Evolutionary conservation across 148 eudicot species (phyloP).

Genomic region (Pouteria glomerata): DNA sequence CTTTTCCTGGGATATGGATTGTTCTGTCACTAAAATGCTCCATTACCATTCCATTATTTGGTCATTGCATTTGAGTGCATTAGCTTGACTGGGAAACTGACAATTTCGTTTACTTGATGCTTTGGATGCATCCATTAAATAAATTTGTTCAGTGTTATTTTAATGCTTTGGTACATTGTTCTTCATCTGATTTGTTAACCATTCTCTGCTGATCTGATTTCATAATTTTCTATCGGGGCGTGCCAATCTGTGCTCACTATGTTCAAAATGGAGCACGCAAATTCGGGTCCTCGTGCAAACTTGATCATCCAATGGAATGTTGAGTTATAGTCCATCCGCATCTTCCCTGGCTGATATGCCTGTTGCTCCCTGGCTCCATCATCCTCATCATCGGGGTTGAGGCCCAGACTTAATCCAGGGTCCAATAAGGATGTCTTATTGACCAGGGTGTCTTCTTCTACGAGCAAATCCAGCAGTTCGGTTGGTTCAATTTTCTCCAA

Average conservation of each 20-base stretch:
- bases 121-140: no score
- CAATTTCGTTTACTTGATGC: no score
- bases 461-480: constrained; percentile 48
- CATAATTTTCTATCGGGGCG: constrained; percentile 45
- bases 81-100: no score
- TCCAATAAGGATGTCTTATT: constrained; percentile 40
- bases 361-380: constrained; percentile 92
- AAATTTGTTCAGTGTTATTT: no score
- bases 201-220: neutral
- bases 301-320: constrained; percentile 65
- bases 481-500: constrained; percentile 54
- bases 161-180: neutral
- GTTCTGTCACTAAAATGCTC: no score
- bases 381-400: constrained; percentile 78
- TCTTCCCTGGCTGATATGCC: constrained; percentile 97
- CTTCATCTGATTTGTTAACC: neutral
- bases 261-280: constrained; percentile 66
- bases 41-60: no score
- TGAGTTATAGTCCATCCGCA: constrained; percentile 91
- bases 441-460: constrained; percentile 39
- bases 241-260: constrained; percentile 74
- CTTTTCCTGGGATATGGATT: no score
- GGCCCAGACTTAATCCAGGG: constrained; percentile 41
- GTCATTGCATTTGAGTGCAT: no score
- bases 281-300: constrained; percentile 62